Evolutionary conservation across 1,284 basidiomycete species (phyloP), one percentile per base, ranked within the genome.

Genomic region (Paramarasmius palmivorus): DNA sequence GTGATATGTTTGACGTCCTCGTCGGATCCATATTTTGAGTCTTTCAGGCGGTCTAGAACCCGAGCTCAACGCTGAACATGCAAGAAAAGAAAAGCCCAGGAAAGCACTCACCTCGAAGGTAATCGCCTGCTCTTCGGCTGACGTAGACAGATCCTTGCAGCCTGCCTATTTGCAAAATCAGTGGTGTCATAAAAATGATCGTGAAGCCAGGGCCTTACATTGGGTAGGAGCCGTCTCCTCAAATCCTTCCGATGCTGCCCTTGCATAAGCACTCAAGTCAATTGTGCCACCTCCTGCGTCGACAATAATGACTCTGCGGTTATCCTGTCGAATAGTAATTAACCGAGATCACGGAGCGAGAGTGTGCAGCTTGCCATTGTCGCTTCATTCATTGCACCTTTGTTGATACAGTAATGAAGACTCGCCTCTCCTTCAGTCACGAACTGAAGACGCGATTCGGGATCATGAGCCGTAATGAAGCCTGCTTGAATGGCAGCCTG

Each of bases 211-310:
- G 17, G 2, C 32, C 57, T 56, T 55, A 71, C 70, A 72, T 53
- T 69, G 64, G 17, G 57, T 54, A 2, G 68, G 64, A 1, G 69
- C 69, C 29, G 68, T 65, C 50, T 72, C 70, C 54, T 68, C 58
- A 22, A 69, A 59, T 1, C 61, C 58, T 1, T 57, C 6, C 1
- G 61, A 3, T 63, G 58, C 8, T 35, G 22, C 17, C 56, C 59
- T 61, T 63, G 61, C 29, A 40, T 73, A 73, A 7, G 79, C 72
- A 57, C 78, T 81, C 42, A 84, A 62, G 50, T 83, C 82, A 5
- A 83, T 64, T 0, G 80, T 83, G 0, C 82, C 82, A 41, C 82
- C 81, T 2, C 82, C 82, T 1, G 79, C 80, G 59, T 84, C 81
- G 17, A 85, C 74, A 23, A 86, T 71, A 22, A 81, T 68, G 4